Evolutionary conservation across 148 eudicot species (phyloP), one percentile per base, ranked within the genome.

Genomic region (Chenopodium formosanum): DNA sequence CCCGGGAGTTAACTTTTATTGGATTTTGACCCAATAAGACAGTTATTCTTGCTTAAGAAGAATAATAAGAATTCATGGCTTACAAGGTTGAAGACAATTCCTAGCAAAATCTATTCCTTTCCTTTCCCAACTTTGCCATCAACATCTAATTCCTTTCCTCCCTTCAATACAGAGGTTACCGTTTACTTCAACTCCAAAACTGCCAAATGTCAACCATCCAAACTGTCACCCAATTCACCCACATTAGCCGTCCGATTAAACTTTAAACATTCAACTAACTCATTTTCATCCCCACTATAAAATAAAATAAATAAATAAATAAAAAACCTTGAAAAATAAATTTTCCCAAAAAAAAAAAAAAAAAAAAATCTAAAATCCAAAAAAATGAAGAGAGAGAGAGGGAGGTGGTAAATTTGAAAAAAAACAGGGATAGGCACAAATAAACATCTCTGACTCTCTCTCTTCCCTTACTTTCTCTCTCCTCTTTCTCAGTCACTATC

Each of bases 401-500:
- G 50, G 22, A 37, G 74, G 48, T 25, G 46, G 52, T 16, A 70
- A 70, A 40, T 37, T 70, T 40, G 27, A 40, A 70, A 70, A 37
- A 37, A 27, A 34, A 69, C 44, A 40, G 44, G 44, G 44, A 40
- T 40, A 40, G 44, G 44, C 44, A 40, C 44, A 40, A 40, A 40
- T 40, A 40, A 40, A 12, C 44, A 32, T 52, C 23, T 53, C 73
- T 46, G 23, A 50, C 64, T 79, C 78, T 63, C 80, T 74, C 79
- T 77, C 71, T 44, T 23, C 58, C 77, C 44, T 73, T 75, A 27
- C 66, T 73, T 48, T 75, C 82, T 81, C 68, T 78, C 80, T 69
- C 78, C 13, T 50, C 53, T 69, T 65, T 69, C 72, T 1, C 70
- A 67, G 68, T 83, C 83, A 65, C 83, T 85, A 65, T 56, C 85